These are phyloP conservation scores for Russula brevipes DNA, from an alignment of 768 basidiomycete genomes.

Conservation along the genomic window DNA sequence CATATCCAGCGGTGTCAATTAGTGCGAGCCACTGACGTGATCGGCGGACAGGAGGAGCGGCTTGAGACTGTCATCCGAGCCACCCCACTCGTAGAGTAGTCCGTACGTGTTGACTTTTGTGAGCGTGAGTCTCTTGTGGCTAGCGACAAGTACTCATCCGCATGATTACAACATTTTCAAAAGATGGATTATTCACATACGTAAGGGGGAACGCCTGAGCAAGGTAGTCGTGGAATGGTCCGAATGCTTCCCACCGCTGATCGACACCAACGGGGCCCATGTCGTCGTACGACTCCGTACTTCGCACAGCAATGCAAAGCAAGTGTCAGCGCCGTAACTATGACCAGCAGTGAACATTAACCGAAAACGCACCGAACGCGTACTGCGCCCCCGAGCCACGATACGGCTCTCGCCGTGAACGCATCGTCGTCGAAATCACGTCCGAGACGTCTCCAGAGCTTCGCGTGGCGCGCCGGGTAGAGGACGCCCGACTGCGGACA, in stretches of 20 bases:
- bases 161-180: background rate
- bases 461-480: conserved; percentile 31
- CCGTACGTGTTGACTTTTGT: conserved; percentile 58
- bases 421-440: conserved; percentile 30
- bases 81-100: conserved; percentile 57
- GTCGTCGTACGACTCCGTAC: conserved; percentile 48
- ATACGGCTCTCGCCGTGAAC: conserved; percentile 35
- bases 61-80: conserved; percentile 44
- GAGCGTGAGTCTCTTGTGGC: conserved; percentile 46
- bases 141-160: conserved; percentile 22
- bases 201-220: conserved; percentile 54
- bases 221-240: conserved; percentile 39
- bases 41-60: conserved; percentile 47
- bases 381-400: conserved; percentile 39
- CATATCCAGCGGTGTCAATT: too few species aligned
- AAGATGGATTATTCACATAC: conserved; percentile 33
- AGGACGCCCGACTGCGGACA: conserved; percentile 30
- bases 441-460: conserved; percentile 32
- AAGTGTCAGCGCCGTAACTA: too few species aligned
- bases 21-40: conserved; percentile 24
- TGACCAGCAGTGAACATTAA: background rate
- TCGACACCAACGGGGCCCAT: conserved; percentile 47
- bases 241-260: conserved; percentile 42
- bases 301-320: conserved; percentile 22
- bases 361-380: conserved; percentile 34